Conservation (phyloP, 805 yeast species). For the Komagataella populi region DNA sequence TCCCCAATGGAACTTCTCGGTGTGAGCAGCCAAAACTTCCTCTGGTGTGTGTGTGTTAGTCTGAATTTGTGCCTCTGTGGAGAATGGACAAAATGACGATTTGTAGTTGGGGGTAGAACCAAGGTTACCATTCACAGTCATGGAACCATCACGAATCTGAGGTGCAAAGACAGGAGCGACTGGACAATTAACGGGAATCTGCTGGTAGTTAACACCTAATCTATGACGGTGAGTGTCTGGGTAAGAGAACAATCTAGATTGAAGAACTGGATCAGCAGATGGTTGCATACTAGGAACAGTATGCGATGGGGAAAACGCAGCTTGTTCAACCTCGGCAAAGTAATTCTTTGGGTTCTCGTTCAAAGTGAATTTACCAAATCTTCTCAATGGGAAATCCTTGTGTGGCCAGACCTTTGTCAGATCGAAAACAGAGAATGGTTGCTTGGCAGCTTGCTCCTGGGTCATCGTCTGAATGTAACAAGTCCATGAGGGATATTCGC, state of each 20-base stretch:
- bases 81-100: not conserved
- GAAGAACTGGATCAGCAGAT: constrained; percentile 75
- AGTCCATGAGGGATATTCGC: constrained; percentile 77
- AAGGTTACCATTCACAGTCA: constrained; percentile 56
- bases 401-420: constrained; percentile 92
- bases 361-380: constrained; percentile 66
- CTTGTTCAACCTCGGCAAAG: constrained; percentile 81
- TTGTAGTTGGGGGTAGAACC: constrained; percentile 66
- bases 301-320: constrained; percentile 76
- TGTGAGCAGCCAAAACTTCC: constrained; percentile 19
- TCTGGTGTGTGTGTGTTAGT: constrained; percentile 22
- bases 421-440: constrained; percentile 76
- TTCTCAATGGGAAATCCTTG: constrained; percentile 70
- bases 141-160: constrained; percentile 72
- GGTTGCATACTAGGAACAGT: constrained; percentile 78
- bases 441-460: constrained; percentile 58
- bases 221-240: constrained; percentile 82
- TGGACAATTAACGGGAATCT: constrained; percentile 88
- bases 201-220: constrained; percentile 63
- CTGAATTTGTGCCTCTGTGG: constrained; percentile 28
- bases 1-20: constrained; percentile 75
- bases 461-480: constrained; percentile 81
- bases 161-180: constrained; percentile 46
- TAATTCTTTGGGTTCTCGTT: constrained; percentile 79
- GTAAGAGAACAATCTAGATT: constrained; percentile 69